A percentile compares a stretch with the other conserved stretches of the same genome.
Evolutionary conservation across 306 rosid genomes (phyloP).

Genomic region (Castanea crenata): DNA sequence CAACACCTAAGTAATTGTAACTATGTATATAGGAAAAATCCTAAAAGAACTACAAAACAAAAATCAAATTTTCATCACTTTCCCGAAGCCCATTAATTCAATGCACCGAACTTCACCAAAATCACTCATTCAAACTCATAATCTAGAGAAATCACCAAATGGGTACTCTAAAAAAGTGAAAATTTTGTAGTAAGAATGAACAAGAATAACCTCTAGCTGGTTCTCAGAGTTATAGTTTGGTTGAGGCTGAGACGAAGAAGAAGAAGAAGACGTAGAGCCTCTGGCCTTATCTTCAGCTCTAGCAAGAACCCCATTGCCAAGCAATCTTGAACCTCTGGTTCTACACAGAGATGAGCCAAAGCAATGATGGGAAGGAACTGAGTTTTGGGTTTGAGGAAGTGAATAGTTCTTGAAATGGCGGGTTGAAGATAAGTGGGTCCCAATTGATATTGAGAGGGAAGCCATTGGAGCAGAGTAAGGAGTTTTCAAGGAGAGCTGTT

Average conservation of each 20-base stretch:
- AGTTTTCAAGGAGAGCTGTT: not conserved
- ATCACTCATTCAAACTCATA: slow-evolving; percentile 15
- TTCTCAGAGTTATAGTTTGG: slow-evolving; percentile 40
- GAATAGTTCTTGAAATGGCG: slow-evolving; percentile 30
- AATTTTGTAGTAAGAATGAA: not conserved
- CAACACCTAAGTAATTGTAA: too few relatives aligned
- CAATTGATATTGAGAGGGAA: slow-evolving; percentile 52
- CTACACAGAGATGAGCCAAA: slow-evolving; percentile 39
- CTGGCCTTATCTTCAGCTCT: slow-evolving; percentile 75
- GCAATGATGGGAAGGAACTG: slow-evolving; percentile 29
- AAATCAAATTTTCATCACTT: not conserved
- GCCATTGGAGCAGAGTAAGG: slow-evolving; percentile 40
- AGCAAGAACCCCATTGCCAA: slow-evolving; percentile 46
- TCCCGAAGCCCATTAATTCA: not conserved
- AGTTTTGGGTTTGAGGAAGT: slow-evolving; percentile 26
- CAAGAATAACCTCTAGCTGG: slow-evolving; percentile 54
- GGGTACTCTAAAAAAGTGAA: slow-evolving; percentile 3
- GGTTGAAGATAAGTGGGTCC: slow-evolving; percentile 40
- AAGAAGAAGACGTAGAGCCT: slow-evolving; percentile 24
- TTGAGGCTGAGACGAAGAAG: slow-evolving; percentile 51
- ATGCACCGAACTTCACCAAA: not conserved
- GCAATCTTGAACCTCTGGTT: slow-evolving; percentile 40
- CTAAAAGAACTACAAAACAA: not conserved
- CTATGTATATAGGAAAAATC: not conserved
- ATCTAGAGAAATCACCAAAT: slow-evolving; percentile 3